Evolutionary conservation across 2,329 filamentous ascomycete genomes (phyloP), one percentile per base, ranked within the genome.

Genomic region (Colletotrichum camelliae): DNA sequence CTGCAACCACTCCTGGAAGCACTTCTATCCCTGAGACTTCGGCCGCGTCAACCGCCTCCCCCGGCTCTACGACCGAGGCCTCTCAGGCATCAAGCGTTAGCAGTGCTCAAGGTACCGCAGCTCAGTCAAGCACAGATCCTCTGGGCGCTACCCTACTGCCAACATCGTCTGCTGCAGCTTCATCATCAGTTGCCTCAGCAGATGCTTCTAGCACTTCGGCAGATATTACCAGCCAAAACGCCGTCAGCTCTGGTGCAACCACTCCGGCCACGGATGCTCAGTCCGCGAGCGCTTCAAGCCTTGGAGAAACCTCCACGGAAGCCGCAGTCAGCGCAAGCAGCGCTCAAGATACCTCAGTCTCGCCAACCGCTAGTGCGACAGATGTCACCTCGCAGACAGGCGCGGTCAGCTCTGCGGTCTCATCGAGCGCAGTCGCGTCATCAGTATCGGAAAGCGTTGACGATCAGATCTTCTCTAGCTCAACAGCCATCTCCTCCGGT

Each of bases 1-100:
- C 43, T 0, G 43, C n/a, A n/a, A 18, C n/a, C n/a, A 48, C 43
- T 0, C 0, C 18, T 48, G 43, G 43, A 1, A 48, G 43, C n/a
- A 48, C 43, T 0, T 48, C 43, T 7, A 13, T 48, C 5, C 43
- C 43, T 9, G 43, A 48, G n/a, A 48, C 43, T 48, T 21, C 43
- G 0, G 43, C n/a, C n/a, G 18, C 43, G n/a, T n/a, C 18, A 48
- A 48, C 43, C 43, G 9, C 43, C 10, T 13, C 18, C 3, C 10
- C 43, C 9, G 3, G 43, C 18, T 18, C 43, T 21, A 48, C 43
- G n/a, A 21, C 8, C 43, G 43, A 48, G 43, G 10, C 43, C n/a
- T 48, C 43, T 6, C 43, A 48, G 18, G 43, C 2, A 48, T 21
- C 43, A 48, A 21, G 18, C 43, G 43, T 9, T 4, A 48, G 43